Conservation (phyloP, 768 basidiomycete genomes). For the Lyophyllum decastes region DNA sequence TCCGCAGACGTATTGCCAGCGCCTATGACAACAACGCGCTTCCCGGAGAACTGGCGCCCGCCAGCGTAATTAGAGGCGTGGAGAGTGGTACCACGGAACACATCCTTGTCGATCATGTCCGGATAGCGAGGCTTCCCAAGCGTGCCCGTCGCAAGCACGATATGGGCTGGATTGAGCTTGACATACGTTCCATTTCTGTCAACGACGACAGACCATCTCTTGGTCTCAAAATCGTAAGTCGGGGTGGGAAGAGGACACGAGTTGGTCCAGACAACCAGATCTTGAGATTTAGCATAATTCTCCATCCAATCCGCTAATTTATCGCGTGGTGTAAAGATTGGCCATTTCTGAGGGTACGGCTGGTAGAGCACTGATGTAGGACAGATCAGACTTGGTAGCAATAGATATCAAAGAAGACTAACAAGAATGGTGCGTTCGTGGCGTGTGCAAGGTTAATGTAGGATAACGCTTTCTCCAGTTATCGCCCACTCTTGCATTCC, state of each 20-base stretch:
- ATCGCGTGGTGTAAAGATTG: constrained; percentile 39
- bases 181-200: constrained; percentile 26
- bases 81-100: constrained; percentile 31
- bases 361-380: constrained; percentile 37
- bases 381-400: background rate
- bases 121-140: constrained; percentile 37
- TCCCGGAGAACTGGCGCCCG: constrained; percentile 28
- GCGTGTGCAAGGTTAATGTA: constrained; percentile 40
- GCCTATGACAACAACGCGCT: constrained; percentile 40
- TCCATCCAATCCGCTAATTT: constrained; percentile 48
- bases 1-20: constrained; percentile 42
- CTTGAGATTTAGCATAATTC: constrained; percentile 39
- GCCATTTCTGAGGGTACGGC: constrained; percentile 39
- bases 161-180: constrained; percentile 36
- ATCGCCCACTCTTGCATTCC: constrained; percentile 54
- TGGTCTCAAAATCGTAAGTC: constrained; percentile 29
- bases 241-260: constrained; percentile 32
- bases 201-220: constrained; percentile 37
- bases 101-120: constrained; percentile 19
- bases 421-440: constrained; percentile 19
- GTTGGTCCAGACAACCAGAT: constrained; percentile 44
- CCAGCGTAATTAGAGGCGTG: constrained; percentile 35
- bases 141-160: constrained; percentile 39
- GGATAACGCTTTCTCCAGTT: constrained; percentile 61
- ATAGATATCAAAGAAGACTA: background rate